Percentiles rank a stretch among this genome's conserved stretches.
Conservation (phyloP, 1,284 basidiomycete genomes). For the Naganishia sp. region DNA sequence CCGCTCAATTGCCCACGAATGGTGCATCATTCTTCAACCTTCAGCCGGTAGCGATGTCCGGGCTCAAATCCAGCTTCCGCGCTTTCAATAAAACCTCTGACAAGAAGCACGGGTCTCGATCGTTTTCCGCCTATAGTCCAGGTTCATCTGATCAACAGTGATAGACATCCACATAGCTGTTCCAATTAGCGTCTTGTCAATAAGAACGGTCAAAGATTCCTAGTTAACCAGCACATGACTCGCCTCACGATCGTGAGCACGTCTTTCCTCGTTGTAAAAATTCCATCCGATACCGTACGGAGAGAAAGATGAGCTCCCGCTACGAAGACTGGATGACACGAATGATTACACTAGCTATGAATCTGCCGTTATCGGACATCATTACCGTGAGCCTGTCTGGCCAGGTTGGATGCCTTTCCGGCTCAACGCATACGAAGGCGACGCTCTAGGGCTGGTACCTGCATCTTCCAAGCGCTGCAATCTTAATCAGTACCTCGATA, state of each 20-base stretch:
- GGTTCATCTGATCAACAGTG: background rate
- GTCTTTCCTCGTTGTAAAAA: background rate
- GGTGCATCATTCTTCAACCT: constrained; percentile 21
- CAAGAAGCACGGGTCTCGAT: constrained; percentile 15
- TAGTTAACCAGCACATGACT: background rate
- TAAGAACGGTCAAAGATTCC: background rate
- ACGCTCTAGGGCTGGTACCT: constrained; percentile 27
- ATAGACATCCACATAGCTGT: background rate
- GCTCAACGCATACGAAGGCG: constrained; percentile 31
- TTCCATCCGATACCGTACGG: too few relatives aligned
- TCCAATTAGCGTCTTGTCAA: background rate
- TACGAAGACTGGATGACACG: background rate
- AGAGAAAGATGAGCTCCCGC: too few relatives aligned
- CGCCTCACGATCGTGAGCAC: background rate
- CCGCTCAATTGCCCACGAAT: constrained; percentile 11
- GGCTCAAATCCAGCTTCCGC: constrained; percentile 16
- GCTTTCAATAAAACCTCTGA: constrained; percentile 9
- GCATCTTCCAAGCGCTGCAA: constrained; percentile 31
- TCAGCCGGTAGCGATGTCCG: constrained; percentile 12
- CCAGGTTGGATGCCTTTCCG: constrained; percentile 17
- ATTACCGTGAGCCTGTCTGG: constrained; percentile 1
- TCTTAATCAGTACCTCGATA: background rate
- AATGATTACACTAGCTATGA: background rate
- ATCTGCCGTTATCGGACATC: background rate
- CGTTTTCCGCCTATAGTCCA: constrained; percentile 24